phyloP scores from a whole-genome alignment of 225 moss, liverwort and hornwort species.

The Marchantia polymorpha region DNA sequence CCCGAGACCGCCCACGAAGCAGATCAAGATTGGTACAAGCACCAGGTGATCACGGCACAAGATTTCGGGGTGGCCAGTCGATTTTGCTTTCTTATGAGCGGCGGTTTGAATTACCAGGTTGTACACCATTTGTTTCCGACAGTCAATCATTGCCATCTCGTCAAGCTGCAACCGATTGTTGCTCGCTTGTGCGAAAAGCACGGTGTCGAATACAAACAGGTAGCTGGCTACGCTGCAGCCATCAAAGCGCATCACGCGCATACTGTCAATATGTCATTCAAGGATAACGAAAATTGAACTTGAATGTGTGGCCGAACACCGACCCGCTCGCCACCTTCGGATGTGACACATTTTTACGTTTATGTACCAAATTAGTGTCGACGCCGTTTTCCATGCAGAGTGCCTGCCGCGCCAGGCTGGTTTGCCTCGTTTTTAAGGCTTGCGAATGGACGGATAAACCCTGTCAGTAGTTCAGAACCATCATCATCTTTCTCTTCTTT shows the following conservation, averaged over 20 bases:
- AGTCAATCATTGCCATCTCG: conserved; percentile 43
- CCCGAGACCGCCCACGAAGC: conserved; percentile 35
- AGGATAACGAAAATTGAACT: conserved; percentile 6
- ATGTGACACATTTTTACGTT: not conserved
- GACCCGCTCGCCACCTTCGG: not conserved
- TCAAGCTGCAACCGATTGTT: conserved; percentile 44
- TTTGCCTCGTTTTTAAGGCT: not conserved
- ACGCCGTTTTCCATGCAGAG: not conserved
- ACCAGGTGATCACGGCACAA: conserved; percentile 45
- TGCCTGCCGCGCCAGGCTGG: not conserved
- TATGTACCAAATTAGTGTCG: not conserved
- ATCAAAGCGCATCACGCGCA: conserved; percentile 34
- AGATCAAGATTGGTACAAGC: conserved; percentile 39
- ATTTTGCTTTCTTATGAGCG: conserved; percentile 42
- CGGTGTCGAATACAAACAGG: conserved; percentile 32
- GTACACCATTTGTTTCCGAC: conserved; percentile 45
- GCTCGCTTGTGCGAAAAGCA: conserved; percentile 43
- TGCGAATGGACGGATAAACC: not conserved
- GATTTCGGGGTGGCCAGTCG: conserved; percentile 41
- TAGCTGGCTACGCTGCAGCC: conserved; percentile 31
- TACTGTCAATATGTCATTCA: conserved; percentile 36
- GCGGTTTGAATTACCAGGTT: conserved; percentile 39
- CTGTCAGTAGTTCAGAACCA: not conserved
- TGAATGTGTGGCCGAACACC: not conserved
- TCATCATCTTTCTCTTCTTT: not conserved